Conservation (phyloP, 1,139 yeast genomes). For the Magnusiomyces paraingens region DNA sequence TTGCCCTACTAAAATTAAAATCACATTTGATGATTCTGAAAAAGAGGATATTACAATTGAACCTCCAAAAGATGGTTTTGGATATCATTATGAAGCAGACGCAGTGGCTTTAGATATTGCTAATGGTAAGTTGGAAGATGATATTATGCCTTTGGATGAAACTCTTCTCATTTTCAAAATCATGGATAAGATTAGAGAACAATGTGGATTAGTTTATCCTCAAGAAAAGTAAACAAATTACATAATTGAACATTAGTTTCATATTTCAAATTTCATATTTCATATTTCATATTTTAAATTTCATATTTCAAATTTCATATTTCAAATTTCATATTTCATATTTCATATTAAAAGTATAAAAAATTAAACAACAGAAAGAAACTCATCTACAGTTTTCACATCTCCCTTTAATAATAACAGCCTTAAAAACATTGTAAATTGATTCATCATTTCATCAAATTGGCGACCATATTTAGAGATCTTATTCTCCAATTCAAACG, state of each 20-base stretch:
- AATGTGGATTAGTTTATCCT: slow-evolving; percentile 41
- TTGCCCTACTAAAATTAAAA: slow-evolving; percentile 27
- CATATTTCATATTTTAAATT: background rate
- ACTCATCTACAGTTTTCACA: background rate
- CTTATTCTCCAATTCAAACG: background rate
- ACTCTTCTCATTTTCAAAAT: slow-evolving; percentile 40
- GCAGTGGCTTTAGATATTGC: slow-evolving; percentile 29
- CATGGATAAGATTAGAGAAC: slow-evolving; percentile 42
- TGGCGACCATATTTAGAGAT: background rate
- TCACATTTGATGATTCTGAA: slow-evolving; percentile 14
- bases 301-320: too few relatives aligned
- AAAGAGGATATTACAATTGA: slow-evolving; percentile 18
- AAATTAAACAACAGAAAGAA: background rate
- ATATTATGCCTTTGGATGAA: slow-evolving; percentile 40
- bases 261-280: background rate
- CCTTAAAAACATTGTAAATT: background rate
- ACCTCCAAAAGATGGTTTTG: slow-evolving; percentile 31
- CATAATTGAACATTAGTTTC: too few relatives aligned
- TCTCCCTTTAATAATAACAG: background rate
- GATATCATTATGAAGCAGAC: slow-evolving; percentile 49
- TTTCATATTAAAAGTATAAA: background rate
- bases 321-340: background rate
- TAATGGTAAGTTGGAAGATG: slow-evolving; percentile 38
- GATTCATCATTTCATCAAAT: background rate
- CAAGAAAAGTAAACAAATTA: slow-evolving; percentile 26